These are phyloP conservation scores for Calonectria pauciramosa DNA, from an alignment of 2,329 filamentous ascomycete species.

Conservation along the genomic window DNA sequence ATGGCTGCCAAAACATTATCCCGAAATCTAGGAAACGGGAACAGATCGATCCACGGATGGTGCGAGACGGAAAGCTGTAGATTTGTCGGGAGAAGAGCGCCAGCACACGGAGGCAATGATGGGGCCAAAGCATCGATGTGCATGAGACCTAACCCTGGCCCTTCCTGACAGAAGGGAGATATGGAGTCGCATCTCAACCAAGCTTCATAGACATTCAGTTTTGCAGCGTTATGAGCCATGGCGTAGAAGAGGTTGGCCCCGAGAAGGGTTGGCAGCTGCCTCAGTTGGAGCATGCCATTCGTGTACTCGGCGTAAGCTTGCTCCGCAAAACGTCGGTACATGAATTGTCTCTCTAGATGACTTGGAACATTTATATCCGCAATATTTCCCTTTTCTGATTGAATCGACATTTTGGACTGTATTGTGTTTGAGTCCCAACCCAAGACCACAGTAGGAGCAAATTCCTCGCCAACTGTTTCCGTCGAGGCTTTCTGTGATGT, in stretches of 20 bases:
- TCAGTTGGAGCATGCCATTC: conserved; percentile 1
- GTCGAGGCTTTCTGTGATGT: neutral
- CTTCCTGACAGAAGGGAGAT: conserved; percentile 16
- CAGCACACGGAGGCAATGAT: neutral
- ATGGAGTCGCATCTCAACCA: conserved; percentile 18
- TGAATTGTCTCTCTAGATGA: neutral
- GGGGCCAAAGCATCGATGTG: neutral
- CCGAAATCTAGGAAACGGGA: conserved; percentile 19
- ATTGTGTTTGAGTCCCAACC: neutral
- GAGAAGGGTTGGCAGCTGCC: conserved; percentile 4
- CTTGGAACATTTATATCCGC: neutral
- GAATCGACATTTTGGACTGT: neutral
- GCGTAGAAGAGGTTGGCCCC: conserved; percentile 21
- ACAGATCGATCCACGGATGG: conserved; percentile 30
- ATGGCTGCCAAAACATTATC: conserved; percentile 22
- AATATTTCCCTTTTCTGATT: neutral
- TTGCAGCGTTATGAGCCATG: neutral
- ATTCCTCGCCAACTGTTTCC: no score
- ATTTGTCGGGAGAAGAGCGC: conserved; percentile 10
- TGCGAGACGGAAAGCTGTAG: conserved; percentile 13
- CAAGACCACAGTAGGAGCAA: no score
- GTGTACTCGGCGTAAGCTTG: conserved; percentile 20
- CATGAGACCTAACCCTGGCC: conserved; percentile 3
- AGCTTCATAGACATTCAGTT: conserved; percentile 2
- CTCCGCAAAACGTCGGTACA: conserved; percentile 5